Evolutionary conservation across 2,329 filamentous ascomycete species (phyloP), one percentile per base, ranked within the genome.

Genomic region (Aspergillus brunneoviolaceus): DNA sequence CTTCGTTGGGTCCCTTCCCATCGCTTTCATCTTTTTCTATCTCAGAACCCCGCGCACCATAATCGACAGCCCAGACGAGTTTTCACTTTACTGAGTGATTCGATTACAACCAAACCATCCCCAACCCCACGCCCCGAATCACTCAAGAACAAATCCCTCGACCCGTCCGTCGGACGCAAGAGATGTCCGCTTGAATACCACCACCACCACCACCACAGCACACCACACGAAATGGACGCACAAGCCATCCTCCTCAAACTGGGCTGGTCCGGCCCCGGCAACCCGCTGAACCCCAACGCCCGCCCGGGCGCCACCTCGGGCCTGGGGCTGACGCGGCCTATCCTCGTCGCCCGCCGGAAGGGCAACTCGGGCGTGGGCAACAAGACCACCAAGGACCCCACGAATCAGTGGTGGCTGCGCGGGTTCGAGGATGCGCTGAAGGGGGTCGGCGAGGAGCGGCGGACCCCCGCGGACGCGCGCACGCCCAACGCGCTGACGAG

Each of bases 321-420:
- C 55, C 88, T 88, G 63, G 94, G 94, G 49, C 87, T 98, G 57
- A 87, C 88, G 27, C 90, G 90, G 68, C 94, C 94, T 5, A 84
- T 98, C 29, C 86, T 96, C 42, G 84, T 96, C 59, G 87, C 89
- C 60, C 89, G 90, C 69, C 96, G 96, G 77, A 84, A 88, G 68
- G 90, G 96, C 75, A 79, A 89, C 85, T 82, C 90, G 56, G 94
- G 94, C 25, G 81, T 98, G 5, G 94, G 94, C 57, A 87, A 90
- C 72, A 92, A 91, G 74, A 85, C 85, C 65, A 84, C 84, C 59
- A 76, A 80, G 59, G 81, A 81, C 29, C 81, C 85, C 33, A 82
- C 84, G 60, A 94, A 97, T 72, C 92, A 96, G 74, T 99, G 95
- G 95, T 99, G 95, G 95, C 83, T 96, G 77, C 89, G 91, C 60